phyloP scores from a whole-genome alignment of 108 stramenopile genomes.

The Nitzschia putrida region DNA sequence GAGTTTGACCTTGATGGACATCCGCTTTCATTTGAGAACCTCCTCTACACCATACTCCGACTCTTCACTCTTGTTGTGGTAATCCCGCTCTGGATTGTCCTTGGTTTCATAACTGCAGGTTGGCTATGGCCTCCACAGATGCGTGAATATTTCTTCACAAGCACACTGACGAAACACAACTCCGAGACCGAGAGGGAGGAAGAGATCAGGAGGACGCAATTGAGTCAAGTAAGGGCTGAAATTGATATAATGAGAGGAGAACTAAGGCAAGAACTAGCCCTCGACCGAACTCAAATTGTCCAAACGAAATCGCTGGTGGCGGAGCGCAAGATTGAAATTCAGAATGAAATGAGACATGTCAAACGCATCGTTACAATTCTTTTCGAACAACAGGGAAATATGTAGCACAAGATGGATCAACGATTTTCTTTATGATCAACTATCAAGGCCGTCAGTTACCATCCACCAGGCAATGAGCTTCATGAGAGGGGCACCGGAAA shows the following conservation, averaged over 20 bases:
- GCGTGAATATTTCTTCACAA: conserved; percentile 53
- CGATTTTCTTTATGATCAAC: background rate
- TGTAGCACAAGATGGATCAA: background rate
- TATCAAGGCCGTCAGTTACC: conserved; percentile 43
- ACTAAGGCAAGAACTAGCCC: conserved; percentile 35
- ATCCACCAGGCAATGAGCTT: conserved; percentile 55
- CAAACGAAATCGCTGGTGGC: conserved; percentile 53
- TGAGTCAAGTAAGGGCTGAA: conserved; percentile 36
- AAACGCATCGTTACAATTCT: conserved; percentile 66
- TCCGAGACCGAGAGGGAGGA: conserved; percentile 56
- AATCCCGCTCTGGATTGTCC: conserved; percentile 60
- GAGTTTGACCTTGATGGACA: conserved; percentile 58
- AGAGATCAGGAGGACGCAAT: conserved; percentile 49
- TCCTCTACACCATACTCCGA: conserved; percentile 39
- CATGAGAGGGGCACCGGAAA: conserved; percentile 66
- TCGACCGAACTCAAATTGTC: conserved; percentile 52
- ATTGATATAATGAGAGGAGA: conserved; percentile 32
- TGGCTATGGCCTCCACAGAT: conserved; percentile 86
- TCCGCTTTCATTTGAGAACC: conserved; percentile 44
- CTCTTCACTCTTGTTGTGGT: conserved; percentile 48
- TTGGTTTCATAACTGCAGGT: conserved; percentile 66
- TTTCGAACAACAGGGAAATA: conserved; percentile 27
- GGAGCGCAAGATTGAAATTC: conserved; percentile 58
- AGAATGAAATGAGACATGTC: conserved; percentile 64
- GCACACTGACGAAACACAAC: conserved; percentile 41